Base-by-base conservation (phyloP, 768 basidiomycete species). In the Scleroderma bovista region DNA sequence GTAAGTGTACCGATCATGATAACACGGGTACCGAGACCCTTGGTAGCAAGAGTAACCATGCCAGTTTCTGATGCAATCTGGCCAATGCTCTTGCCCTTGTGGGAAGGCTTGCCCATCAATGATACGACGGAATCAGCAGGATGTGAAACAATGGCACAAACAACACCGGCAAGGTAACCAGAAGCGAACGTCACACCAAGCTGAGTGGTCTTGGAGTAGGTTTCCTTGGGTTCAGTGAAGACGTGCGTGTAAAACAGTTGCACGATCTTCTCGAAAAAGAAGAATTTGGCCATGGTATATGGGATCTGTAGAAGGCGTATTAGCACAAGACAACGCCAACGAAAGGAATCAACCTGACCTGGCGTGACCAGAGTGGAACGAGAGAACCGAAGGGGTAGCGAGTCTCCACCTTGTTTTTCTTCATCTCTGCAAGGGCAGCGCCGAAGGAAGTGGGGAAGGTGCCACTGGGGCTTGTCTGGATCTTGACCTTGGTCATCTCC, bases 231-330 rank as follows among this genome's bases (percentile, higher is more conserved):
- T 51, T 75, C 72, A 38, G 84, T 78, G 73, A 93, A 86, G 69
- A 92, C 87, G 64, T 88, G 81, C 57, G 86, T 90, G 72, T 91
- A 91, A 76, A 94, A 93, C 59, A 88, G 67, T 62, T 83, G 77
- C 66, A 87, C 89, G 60, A 88, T 87, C 77, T 85, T 84, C 69
- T 93, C 91, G 69, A 85, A 94, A 80, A 90, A 92, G 81, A 81
- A 91, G 82, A 96, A 96, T 74, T 96, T 96, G 76, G 93, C 93
- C 93, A 96, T 94, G 62, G 93, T 96, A 78, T 96, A 96, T 47
- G 93, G 93, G 62, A 95, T 93, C 87, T 95, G 53, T 26, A 41
- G 19, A 8, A 7, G 41, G 17, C 41, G 39, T 10, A 26, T 47
- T 3, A 44, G 39, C 17, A 48, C 37, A 7, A 15, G 10, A 2